Conservation (phyloP, 495 filamentous ascomycete genomes). For the Xylaria longipes region DNA sequence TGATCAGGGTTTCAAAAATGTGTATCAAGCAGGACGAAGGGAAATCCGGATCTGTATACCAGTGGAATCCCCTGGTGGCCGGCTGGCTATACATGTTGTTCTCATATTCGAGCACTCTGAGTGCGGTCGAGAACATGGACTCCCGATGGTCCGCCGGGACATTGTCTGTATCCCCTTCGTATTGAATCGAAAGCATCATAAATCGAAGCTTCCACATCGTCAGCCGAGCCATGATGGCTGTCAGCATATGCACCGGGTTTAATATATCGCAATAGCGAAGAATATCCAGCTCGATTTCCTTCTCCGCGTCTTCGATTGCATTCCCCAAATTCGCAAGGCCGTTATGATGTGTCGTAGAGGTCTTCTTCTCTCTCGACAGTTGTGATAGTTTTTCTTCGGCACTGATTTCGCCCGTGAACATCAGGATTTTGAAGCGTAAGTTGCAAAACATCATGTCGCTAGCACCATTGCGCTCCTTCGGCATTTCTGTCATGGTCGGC, state of each 20-base stretch:
- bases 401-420: neutral
- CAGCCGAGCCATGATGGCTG: neutral
- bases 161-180: neutral
- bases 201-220: neutral
- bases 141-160: neutral
- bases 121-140: neutral
- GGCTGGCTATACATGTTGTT: neutral
- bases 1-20: neutral
- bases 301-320: neutral
- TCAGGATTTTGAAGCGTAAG: conserved; percentile 2
- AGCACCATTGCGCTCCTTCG: conserved; percentile 1
- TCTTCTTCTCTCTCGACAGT: neutral
- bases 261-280: conserved; percentile 10
- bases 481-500: neutral
- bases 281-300: neutral
- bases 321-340: neutral
- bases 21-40: neutral
- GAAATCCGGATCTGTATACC: neutral
- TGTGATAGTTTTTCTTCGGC: neutral
- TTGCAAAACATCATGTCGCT: conserved; percentile 4
- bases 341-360: neutral
- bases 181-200: neutral
- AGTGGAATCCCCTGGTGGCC: neutral
- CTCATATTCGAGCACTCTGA: conserved; percentile 1
- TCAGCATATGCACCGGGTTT: conserved; percentile 4